Conservation (phyloP, 345 rosid species). For the Eutrema japonicum region DNA sequence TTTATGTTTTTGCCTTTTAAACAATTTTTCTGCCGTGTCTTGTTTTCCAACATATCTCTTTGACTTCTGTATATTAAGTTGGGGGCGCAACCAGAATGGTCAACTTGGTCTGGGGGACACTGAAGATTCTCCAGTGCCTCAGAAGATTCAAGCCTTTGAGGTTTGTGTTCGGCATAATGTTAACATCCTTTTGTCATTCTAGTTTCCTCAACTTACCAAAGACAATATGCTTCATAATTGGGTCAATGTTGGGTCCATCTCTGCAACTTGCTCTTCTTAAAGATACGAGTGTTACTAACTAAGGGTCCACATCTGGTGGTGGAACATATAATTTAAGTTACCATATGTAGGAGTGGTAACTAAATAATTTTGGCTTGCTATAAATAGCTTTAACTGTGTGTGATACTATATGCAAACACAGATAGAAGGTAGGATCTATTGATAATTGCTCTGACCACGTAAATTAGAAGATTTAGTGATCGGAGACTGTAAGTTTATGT, state of each 20-base stretch:
- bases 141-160: constrained; percentile 87
- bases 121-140: constrained; percentile 91
- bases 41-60: constrained; percentile 15
- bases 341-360: constrained; percentile 1
- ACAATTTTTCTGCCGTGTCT: not conserved
- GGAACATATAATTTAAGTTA: constrained; percentile 6
- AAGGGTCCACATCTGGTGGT: constrained; percentile 31
- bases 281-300: constrained; percentile 26
- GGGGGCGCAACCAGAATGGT: constrained; percentile 99
- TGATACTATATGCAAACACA: constrained; percentile 22
- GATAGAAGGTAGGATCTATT: constrained; percentile 16
- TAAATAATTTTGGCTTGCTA: constrained; percentile 9
- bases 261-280: constrained; percentile 26
- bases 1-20: constrained; percentile 19
- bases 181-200: constrained; percentile 6
- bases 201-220: constrained; percentile 25
- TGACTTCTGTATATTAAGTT: constrained; percentile 53
- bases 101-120: constrained; percentile 94
- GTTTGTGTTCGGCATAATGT: constrained; percentile 43
- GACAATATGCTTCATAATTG: not conserved
- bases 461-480: constrained; percentile 14
- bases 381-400: constrained; percentile 3
- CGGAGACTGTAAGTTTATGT: constrained; percentile 20
- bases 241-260: constrained; percentile 32
- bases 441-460: constrained; percentile 15